Base-by-base conservation (phyloP, 2,329 filamentous ascomycete species). In the Magnaporthiopsis poae region DNA sequence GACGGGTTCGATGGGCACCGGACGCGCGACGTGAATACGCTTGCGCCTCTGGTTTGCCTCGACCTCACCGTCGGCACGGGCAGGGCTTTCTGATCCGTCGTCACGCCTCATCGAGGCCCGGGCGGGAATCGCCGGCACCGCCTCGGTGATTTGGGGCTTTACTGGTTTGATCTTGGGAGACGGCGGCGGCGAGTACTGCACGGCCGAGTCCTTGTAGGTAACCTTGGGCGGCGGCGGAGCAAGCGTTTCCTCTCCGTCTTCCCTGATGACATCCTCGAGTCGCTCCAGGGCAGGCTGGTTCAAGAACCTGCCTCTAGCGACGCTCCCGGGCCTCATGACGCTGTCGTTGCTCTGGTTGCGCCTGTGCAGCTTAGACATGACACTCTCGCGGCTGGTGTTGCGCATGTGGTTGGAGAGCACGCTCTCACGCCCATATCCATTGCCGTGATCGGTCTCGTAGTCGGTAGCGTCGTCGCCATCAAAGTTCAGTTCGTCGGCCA, bases 401-500 rank as follows among this genome's bases (percentile, higher is more conserved):
- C 86, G 81, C 52, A 75, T 76, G 70, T 86, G 86, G 67, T 79
- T 77, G 2, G 86, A 88, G 63, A 87, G 72, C 21, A 82, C 80
- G 68, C 86, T 89, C 66, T 88, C 84, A 56, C 87, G 85, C 1
- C 88, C 88, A 8, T 33, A 33, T 60, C 64, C 64, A 29, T 52
- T 39, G 64, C 91, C 89, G 61, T 88, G 84, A 69, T 93, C 88
- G 52, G 90, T 89, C 69, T 90, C 80, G 66, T 86, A 84, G 61
- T 86, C 82, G 33, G 59, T 65, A 25, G 46, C n/a, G 39, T 93
- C 91, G 66, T 94, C 90, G 68, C 90, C 90, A 67, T 93, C 91
- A 69, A 96, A 90, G 69, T 91, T 88, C 66, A 99, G 83, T 78
- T 99, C 95, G 71, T 98, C 93, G 0, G 95, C 95, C 60, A 99